phyloP scores from a whole-genome alignment of 805 yeast genomes.

The Zygosaccharomyces pseudorouxii region DNA sequence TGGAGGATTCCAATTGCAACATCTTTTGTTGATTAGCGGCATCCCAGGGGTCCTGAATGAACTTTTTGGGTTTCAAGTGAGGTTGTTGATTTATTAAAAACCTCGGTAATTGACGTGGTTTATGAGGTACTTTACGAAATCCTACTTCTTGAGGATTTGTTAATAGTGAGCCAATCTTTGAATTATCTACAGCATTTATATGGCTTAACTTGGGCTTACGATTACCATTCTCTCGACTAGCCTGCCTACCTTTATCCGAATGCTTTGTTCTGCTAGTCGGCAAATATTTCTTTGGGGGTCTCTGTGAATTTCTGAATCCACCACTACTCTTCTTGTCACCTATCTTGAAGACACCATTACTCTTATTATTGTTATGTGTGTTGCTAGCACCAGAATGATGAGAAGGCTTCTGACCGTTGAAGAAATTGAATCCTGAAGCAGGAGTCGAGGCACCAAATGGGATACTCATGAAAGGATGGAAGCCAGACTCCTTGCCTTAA shows the following conservation, averaged over 20 bases:
- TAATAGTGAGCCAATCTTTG: constrained; percentile 23
- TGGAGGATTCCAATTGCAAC: constrained; percentile 45
- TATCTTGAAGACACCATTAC: constrained; percentile 9
- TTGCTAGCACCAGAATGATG: constrained; percentile 8
- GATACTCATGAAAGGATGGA: constrained; percentile 16
- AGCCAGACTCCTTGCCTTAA: constrained; percentile 1
- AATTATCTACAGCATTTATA: neutral
- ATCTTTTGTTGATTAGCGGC: constrained; percentile 60
- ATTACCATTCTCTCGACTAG: neutral
- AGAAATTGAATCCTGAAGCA: constrained; percentile 19
- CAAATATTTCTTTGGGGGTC: constrained; percentile 4
- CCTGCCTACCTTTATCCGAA: neutral
- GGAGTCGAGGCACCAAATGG: constrained; percentile 20
- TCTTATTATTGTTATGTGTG: constrained; percentile 6
- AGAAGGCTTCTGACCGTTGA: constrained; percentile 9
- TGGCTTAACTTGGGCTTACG: neutral
- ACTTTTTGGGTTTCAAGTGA: constrained; percentile 28
- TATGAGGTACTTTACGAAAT: constrained; percentile 17
- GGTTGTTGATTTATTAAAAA: constrained; percentile 39
- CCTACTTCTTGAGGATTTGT: constrained; percentile 24
- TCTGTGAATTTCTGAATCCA: constrained; percentile 1
- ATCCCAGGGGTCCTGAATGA: constrained; percentile 61
- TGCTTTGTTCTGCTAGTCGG: neutral
- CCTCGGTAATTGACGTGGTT: constrained; percentile 33
- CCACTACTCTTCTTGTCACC: neutral